A percentile compares a stretch with the other conserved stretches of the same genome.
These are phyloP conservation scores for Coemansia sp. DNA, from an alignment of 192 early-diverging fungal species.

Conservation along the genomic window DNA sequence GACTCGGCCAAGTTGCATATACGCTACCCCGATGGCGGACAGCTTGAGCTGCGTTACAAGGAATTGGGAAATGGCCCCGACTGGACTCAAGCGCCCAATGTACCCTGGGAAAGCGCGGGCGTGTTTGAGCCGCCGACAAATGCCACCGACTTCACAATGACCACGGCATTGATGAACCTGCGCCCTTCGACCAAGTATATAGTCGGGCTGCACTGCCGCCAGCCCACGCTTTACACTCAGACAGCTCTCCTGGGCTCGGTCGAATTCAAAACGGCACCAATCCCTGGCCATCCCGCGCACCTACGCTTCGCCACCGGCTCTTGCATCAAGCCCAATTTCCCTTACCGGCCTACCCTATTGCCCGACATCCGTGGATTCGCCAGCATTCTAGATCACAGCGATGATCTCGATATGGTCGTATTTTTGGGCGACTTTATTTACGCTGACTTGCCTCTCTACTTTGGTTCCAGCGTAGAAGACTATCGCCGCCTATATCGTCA, in stretches of 20 bases:
- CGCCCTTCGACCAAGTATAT: slow-evolving; percentile 40
- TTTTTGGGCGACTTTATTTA: slow-evolving; percentile 62
- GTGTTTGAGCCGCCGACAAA: slow-evolving; percentile 26
- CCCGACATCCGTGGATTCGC: slow-evolving; percentile 50
- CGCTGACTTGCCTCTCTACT: slow-evolving; percentile 54
- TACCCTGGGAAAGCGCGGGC: slow-evolving; percentile 40
- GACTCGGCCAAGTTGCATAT: slow-evolving; percentile 45
- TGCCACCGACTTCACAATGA: slow-evolving; percentile 33
- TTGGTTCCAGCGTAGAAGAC: slow-evolving; percentile 38
- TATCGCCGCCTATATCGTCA: slow-evolving; percentile 56
- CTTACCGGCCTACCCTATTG: slow-evolving; percentile 34
- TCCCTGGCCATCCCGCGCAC: slow-evolving; percentile 21
- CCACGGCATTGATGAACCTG: slow-evolving; percentile 27
- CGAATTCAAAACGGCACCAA: slow-evolving; percentile 40
- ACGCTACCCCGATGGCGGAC: slow-evolving; percentile 35
- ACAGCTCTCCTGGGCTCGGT: slow-evolving; percentile 31
- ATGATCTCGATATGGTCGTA: slow-evolving; percentile 41
- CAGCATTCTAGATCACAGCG: slow-evolving; percentile 45
- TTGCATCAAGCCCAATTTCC: slow-evolving; percentile 58
- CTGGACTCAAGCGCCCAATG: not conserved
- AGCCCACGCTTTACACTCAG: slow-evolving; percentile 25
- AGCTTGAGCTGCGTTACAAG: slow-evolving; percentile 44
- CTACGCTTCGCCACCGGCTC: slow-evolving; percentile 54
- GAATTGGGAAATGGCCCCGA: not conserved
- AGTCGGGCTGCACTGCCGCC: slow-evolving; percentile 36